A percentile compares a stretch with the other conserved stretches of the same genome.
Conservation (phyloP, 148 eudicot genomes). For the Dysphania ambrosioides region DNA sequence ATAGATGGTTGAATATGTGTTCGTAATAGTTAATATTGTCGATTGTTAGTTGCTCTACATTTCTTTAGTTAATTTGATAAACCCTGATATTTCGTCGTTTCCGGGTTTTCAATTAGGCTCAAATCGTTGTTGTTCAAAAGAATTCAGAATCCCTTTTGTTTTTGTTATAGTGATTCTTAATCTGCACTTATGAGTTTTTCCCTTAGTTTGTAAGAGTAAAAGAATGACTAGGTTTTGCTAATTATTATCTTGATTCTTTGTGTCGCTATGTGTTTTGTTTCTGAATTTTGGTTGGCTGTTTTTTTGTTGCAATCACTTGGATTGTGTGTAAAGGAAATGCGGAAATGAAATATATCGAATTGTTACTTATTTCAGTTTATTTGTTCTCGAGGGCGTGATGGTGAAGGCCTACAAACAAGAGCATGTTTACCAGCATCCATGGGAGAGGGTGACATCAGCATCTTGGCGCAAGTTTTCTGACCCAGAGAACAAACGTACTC, state of each 20-base stretch:
- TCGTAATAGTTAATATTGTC: background rate
- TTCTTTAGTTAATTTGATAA: background rate
- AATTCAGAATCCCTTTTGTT: background rate
- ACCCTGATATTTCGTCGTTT: background rate
- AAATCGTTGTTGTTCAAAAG: background rate
- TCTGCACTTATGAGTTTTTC: background rate
- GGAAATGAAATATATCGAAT: background rate
- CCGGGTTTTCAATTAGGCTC: background rate
- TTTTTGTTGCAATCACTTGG: background rate
- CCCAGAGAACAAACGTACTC: slow-evolving; percentile 71
- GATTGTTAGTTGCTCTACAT: background rate
- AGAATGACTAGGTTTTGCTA: background rate
- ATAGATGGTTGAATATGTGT: background rate
- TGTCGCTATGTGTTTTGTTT: background rate
- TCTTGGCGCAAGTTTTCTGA: slow-evolving; percentile 99
- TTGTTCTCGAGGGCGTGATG: slow-evolving; percentile 33
- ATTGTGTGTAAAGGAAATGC: background rate
- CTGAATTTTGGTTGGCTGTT: background rate
- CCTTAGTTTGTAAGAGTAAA: background rate
- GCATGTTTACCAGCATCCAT: slow-evolving; percentile 86
- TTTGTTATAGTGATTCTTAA: background rate
- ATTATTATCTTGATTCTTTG: background rate
- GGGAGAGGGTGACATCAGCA: slow-evolving; percentile 93
- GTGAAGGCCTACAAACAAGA: slow-evolving; percentile 86
- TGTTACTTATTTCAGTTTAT: background rate